These are phyloP conservation scores for Escovopsis sp. DNA, from an alignment of 2,329 filamentous ascomycete species.

Conservation along the genomic window DNA sequence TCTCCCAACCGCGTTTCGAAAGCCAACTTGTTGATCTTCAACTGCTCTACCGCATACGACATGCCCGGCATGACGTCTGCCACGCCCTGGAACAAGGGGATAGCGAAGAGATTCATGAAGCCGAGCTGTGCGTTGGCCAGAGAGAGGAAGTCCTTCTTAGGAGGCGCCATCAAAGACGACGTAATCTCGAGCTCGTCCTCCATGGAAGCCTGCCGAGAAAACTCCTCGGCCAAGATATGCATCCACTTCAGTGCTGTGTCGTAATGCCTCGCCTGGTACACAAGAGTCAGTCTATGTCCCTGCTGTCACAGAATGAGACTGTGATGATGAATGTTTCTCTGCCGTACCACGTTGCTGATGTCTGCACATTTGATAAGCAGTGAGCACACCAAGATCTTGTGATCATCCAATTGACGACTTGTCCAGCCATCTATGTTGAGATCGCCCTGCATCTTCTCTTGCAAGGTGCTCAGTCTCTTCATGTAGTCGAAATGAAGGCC, in stretches of 20 bases:
- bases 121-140: slow-evolving; percentile 79
- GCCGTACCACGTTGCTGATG: slow-evolving; percentile 89
- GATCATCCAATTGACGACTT: slow-evolving; percentile 57
- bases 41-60: slow-evolving; percentile 69
- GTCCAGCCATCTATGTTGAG: slow-evolving; percentile 60
- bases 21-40: slow-evolving; percentile 58
- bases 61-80: slow-evolving; percentile 75
- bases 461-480: slow-evolving; percentile 67
- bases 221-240: slow-evolving; percentile 86
- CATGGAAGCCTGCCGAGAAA: slow-evolving; percentile 84
- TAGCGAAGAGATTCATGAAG: slow-evolving; percentile 93
- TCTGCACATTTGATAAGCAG: slow-evolving; percentile 95
- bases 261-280: slow-evolving; percentile 62
- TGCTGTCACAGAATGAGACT: not conserved
- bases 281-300: slow-evolving; percentile 1
- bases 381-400: slow-evolving; percentile 71
- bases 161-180: slow-evolving; percentile 73
- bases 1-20: slow-evolving; percentile 57
- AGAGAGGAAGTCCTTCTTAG: slow-evolving; percentile 70
- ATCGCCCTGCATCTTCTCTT: slow-evolving; percentile 57
- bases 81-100: slow-evolving; percentile 80
- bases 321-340: not conserved
- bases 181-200: slow-evolving; percentile 76
- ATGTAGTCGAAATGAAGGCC: slow-evolving; percentile 94
- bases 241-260: slow-evolving; percentile 80